These are phyloP conservation scores for Saturnispora besseyi DNA, from an alignment of 805 yeast species.

Conservation along the genomic window DNA sequence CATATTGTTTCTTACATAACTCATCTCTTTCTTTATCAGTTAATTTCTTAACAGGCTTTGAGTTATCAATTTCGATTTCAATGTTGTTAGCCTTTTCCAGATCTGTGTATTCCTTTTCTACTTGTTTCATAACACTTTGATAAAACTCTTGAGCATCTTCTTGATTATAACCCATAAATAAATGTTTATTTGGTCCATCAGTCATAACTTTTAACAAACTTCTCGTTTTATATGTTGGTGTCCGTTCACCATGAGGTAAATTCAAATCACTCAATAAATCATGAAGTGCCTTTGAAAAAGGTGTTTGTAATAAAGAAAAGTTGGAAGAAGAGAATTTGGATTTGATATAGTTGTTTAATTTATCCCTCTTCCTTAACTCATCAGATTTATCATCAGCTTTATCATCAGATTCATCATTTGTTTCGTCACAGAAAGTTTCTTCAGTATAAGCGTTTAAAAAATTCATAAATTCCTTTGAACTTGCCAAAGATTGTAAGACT, in stretches of 20 bases:
- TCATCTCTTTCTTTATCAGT: slow-evolving; percentile 16
- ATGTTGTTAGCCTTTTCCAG: slow-evolving; percentile 7
- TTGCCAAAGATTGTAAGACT: slow-evolving; percentile 75
- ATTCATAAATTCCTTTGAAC: slow-evolving; percentile 49
- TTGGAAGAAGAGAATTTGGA: slow-evolving; percentile 4
- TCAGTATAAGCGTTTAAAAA: slow-evolving; percentile 39
- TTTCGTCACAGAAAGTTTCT: neutral
- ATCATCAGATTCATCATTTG: neutral
- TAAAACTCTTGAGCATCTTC: slow-evolving; percentile 97
- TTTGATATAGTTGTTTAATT: slow-evolving; percentile 15
- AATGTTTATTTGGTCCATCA: slow-evolving; percentile 68
- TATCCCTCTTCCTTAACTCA: slow-evolving; percentile 14
- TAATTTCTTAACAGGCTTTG: slow-evolving; percentile 19
- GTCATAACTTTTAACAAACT: slow-evolving; percentile 58
- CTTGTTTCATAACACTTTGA: slow-evolving; percentile 61
- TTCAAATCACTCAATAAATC: slow-evolving; percentile 49
- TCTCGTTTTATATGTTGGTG: slow-evolving; percentile 55
- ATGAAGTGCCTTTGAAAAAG: slow-evolving; percentile 47
- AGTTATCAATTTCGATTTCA: slow-evolving; percentile 9
- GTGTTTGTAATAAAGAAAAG: slow-evolving; percentile 11
- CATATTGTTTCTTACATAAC: slow-evolving; percentile 22
- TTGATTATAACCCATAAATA: slow-evolving; percentile 79
- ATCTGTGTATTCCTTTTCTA: slow-evolving; percentile 47
- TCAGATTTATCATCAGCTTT: neutral
- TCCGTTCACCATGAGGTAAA: slow-evolving; percentile 40